Evolutionary conservation across 2,329 filamentous ascomycete genomes (phyloP).

Genomic region (Lecanicillium sp.): DNA sequence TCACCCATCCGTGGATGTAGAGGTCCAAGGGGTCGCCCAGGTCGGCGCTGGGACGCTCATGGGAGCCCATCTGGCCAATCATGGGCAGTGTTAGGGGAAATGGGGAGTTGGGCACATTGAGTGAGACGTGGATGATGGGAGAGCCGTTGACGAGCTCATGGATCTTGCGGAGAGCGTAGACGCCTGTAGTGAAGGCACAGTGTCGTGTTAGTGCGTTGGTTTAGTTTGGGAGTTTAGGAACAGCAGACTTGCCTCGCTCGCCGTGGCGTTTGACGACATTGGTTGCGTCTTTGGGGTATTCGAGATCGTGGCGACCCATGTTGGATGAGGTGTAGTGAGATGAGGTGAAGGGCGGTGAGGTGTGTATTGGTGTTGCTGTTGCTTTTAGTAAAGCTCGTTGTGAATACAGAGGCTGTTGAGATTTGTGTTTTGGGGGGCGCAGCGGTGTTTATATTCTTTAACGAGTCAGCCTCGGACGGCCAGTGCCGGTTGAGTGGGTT

Average conservation of each 20-base stretch:
- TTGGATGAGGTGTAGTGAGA: background rate
- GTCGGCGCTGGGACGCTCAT: conserved; percentile 50
- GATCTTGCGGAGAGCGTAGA: conserved; percentile 66
- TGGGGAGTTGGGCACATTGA: conserved; percentile 54
- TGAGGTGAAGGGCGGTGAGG: background rate
- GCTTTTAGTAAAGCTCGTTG: background rate
- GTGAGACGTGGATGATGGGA: conserved; percentile 74
- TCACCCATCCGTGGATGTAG: conserved; percentile 82
- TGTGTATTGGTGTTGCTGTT: background rate
- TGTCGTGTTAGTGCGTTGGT: conserved; percentile 3
- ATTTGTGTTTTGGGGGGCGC: no score
- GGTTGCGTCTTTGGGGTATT: conserved; percentile 55
- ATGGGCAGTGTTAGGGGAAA: conserved; percentile 77
- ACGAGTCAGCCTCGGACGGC: no score
- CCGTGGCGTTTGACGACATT: conserved; percentile 63
- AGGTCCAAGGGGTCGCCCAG: conserved; percentile 60
- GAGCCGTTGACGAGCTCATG: conserved; percentile 67
- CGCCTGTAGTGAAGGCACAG: conserved; percentile 39
- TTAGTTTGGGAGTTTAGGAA: no score
- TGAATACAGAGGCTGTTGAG: background rate
- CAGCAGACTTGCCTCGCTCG: conserved; percentile 59
- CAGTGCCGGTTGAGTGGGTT: background rate
- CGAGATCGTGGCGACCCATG: conserved; percentile 33
- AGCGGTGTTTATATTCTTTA: no score
- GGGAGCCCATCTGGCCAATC: conserved; percentile 78